These are phyloP conservation scores for Podaxis rugospora DNA, from an alignment of 768 basidiomycete genomes.

Conservation along the genomic window DNA sequence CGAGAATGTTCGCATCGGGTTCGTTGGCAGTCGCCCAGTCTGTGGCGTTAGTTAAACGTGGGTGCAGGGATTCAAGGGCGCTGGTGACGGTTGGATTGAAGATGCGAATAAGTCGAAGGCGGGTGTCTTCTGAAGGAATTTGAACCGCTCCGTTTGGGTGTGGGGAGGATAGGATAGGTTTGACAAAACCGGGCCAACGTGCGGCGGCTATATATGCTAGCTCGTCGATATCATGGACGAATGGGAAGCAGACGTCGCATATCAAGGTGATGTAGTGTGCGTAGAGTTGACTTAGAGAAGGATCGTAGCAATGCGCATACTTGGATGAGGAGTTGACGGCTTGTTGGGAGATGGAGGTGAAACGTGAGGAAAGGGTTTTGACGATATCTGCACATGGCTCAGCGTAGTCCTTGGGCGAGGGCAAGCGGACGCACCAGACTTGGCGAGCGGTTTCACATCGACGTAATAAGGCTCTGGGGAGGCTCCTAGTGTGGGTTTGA, in stretches of 20 bases:
- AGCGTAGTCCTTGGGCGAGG: background rate
- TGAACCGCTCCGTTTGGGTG: constrained; percentile 14
- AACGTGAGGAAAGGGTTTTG: constrained; percentile 35
- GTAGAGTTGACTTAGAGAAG: constrained; percentile 54
- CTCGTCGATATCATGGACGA: constrained; percentile 64
- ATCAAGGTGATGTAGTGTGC: constrained; percentile 57
- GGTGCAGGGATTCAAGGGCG: constrained; percentile 66
- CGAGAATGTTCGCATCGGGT: constrained; percentile 38
- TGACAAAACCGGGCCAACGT: constrained; percentile 76
- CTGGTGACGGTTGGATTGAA: constrained; percentile 60
- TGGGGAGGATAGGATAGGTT: constrained; percentile 44
- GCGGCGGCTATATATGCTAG: constrained; percentile 74
- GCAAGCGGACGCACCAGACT: constrained; percentile 44
- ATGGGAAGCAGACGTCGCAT: constrained; percentile 57
- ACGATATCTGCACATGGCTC: constrained; percentile 22
- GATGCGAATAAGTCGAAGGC: constrained; percentile 59
- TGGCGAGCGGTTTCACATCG: constrained; percentile 46
- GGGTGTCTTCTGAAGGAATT: constrained; percentile 49
- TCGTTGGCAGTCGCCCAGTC: constrained; percentile 57
- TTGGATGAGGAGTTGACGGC: background rate
- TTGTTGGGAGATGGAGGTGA: constrained; percentile 19
- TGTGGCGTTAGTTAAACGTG: constrained; percentile 58
- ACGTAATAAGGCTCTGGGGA: constrained; percentile 71
- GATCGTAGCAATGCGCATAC: constrained; percentile 42
- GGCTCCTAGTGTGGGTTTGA: constrained; percentile 65